Conservation (phyloP, 805 yeast genomes). For the Lachancea quebecensis region DNA sequence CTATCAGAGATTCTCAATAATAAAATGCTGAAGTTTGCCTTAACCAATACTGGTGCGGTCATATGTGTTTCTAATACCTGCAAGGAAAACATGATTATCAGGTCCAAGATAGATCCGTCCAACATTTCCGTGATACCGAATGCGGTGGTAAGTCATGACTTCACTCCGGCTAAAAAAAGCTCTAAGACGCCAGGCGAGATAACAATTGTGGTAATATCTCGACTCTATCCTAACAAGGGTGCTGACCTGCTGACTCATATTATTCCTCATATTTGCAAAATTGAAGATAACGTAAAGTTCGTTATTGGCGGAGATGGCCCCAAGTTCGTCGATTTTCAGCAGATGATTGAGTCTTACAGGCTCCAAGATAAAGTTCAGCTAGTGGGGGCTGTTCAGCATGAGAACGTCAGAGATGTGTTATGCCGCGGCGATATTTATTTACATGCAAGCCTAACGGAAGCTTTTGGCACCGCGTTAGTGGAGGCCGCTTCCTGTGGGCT, state of each 20-base stretch:
- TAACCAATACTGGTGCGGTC: constrained; percentile 82
- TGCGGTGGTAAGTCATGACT: constrained; percentile 84
- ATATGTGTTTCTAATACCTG: constrained; percentile 97
- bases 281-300: constrained; percentile 60
- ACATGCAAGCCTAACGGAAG: constrained; percentile 93
- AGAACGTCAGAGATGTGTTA: constrained; percentile 89
- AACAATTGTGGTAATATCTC: constrained; percentile 83
- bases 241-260: constrained; percentile 80
- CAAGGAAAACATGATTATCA: constrained; percentile 86
- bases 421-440: constrained; percentile 87
- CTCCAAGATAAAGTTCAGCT: constrained; percentile 83
- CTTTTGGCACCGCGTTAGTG: constrained; percentile 93
- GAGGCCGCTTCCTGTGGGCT: constrained; percentile 97
- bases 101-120: constrained; percentile 76
- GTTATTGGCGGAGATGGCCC: constrained; percentile 97
- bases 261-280: constrained; percentile 73
- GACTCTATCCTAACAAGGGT: constrained; percentile 94
- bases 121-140: constrained; percentile 89
- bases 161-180: constrained; percentile 39
- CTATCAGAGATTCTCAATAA: constrained; percentile 79
- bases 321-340: constrained; percentile 85
- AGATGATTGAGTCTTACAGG: constrained; percentile 81
- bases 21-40: constrained; percentile 73
- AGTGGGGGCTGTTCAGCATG: constrained; percentile 84
- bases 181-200: constrained; percentile 37